These are phyloP conservation scores for Hypoxylon sp. DNA, from an alignment of 2,329 filamentous ascomycete genomes.

Conservation along the genomic window DNA sequence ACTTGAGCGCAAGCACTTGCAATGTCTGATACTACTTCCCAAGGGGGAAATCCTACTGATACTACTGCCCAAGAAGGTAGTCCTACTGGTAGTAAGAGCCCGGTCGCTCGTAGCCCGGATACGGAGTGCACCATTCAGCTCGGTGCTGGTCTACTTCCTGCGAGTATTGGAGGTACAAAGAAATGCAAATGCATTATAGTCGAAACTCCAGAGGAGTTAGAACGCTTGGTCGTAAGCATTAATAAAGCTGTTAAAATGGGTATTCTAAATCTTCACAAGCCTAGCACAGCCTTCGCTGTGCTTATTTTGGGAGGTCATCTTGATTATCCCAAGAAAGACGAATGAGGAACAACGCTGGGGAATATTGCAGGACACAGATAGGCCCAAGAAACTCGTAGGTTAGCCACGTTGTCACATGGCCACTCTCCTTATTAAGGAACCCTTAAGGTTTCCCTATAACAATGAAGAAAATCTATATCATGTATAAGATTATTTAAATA, in stretches of 20 bases:
- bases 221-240: conserved; percentile 20
- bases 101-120: conserved; percentile 32
- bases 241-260: conserved; percentile 31
- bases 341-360: not conserved
- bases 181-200: conserved; percentile 41
- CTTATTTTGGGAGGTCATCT: conserved; percentile 42
- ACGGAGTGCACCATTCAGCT: conserved; percentile 42
- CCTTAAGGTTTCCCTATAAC: too few relatives aligned
- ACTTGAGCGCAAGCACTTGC: conserved; percentile 8
- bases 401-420: too few relatives aligned
- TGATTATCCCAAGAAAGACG: not conserved
- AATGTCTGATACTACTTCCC: conserved; percentile 6
- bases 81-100: not conserved
- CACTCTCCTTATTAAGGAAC: too few relatives aligned
- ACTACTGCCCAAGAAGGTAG: not conserved
- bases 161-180: conserved; percentile 23
- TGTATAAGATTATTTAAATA: too few relatives aligned
- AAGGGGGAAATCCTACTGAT: not conserved
- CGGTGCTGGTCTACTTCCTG: conserved; percentile 27
- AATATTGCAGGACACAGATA: too few relatives aligned
- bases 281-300: conserved; percentile 39
- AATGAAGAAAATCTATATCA: too few relatives aligned
- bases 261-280: conserved; percentile 44
- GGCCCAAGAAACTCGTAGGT: too few relatives aligned
- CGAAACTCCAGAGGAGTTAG: conserved; percentile 23